These are phyloP conservation scores for Chenopodium formosanum DNA, from an alignment of 148 eudicot species.

Conservation along the genomic window DNA sequence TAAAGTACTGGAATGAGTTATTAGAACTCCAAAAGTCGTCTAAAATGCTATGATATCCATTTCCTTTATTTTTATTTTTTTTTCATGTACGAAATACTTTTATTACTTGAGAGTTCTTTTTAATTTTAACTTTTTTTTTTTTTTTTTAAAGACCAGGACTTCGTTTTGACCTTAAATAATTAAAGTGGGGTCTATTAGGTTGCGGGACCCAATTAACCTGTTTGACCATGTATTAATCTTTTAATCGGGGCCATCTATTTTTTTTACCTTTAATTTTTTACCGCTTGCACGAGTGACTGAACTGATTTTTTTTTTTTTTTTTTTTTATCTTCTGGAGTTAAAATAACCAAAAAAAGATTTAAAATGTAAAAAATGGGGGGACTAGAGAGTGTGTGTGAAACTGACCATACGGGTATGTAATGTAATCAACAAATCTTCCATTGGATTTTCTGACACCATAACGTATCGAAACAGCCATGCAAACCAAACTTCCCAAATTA, in stretches of 20 bases:
- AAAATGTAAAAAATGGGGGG: not conserved
- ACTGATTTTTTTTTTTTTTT: not conserved
- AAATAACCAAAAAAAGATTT: not conserved
- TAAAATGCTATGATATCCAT: not conserved
- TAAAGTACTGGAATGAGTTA: too few species aligned
- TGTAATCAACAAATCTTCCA: conserved; percentile 45
- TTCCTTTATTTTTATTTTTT: not conserved
- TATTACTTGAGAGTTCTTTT: too few species aligned
- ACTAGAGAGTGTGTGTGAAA: conserved; percentile 15
- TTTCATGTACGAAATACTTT: not conserved
- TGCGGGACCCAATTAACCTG: conserved; percentile 32
- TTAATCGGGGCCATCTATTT: not conserved
- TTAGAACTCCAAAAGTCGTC: not conserved
- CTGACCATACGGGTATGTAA: conserved; percentile 33
- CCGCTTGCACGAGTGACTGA: conserved; percentile 8
- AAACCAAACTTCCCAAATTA: conserved; percentile 20
- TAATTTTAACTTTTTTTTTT: too few species aligned
- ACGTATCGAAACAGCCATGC: conserved; percentile 45
- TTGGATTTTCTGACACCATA: conserved; percentile 88
- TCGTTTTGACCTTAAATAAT: conserved; percentile 35
- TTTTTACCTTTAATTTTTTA: not conserved
- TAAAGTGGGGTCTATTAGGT: conserved; percentile 26
- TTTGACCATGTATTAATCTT: conserved; percentile 31
- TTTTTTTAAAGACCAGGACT: not conserved
- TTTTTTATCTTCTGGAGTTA: too few species aligned